Evolutionary conservation across 2,329 filamentous ascomycete genomes (phyloP).

Genomic region (Periconia sp.): DNA sequence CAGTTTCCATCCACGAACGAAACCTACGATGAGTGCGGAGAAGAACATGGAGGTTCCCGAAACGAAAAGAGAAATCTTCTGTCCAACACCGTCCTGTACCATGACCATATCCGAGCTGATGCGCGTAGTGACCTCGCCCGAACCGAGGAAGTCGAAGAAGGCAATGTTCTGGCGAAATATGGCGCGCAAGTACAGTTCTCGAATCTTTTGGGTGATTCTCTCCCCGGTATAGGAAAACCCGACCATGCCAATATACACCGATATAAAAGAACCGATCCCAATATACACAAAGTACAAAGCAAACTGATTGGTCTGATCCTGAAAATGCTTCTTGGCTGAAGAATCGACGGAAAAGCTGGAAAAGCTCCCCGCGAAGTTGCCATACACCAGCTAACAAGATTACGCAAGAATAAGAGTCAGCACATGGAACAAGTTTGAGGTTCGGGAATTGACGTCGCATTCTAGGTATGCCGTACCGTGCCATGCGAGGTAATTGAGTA

Average conservation of each 20-base stretch:
- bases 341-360: conserved; percentile 37
- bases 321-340: conserved; percentile 26
- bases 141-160: conserved; percentile 77
- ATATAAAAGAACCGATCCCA: conserved; percentile 56
- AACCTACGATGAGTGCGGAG: conserved; percentile 88
- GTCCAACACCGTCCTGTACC: conserved; percentile 81
- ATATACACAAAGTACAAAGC: conserved; percentile 45
- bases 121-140: conserved; percentile 91
- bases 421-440: too few relatives aligned
- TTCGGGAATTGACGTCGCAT: too few relatives aligned
- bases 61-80: conserved; percentile 41
- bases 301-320: conserved; percentile 31
- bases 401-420: neutral
- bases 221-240: conserved; percentile 75
- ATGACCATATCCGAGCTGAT: conserved; percentile 91
- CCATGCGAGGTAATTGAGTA: neutral
- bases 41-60: conserved; percentile 60
- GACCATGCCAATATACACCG: conserved; percentile 73
- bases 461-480: too few relatives aligned
- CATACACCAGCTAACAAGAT: conserved; percentile 37
- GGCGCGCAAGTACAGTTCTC: conserved; percentile 65
- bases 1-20: conserved; percentile 89
- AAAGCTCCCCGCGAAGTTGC: conserved; percentile 42
- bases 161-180: conserved; percentile 47
- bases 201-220: conserved; percentile 49